These are phyloP conservation scores for Ophiostoma triangulosporum DNA, from an alignment of 2,329 filamentous ascomycete genomes.

Conservation along the genomic window DNA sequence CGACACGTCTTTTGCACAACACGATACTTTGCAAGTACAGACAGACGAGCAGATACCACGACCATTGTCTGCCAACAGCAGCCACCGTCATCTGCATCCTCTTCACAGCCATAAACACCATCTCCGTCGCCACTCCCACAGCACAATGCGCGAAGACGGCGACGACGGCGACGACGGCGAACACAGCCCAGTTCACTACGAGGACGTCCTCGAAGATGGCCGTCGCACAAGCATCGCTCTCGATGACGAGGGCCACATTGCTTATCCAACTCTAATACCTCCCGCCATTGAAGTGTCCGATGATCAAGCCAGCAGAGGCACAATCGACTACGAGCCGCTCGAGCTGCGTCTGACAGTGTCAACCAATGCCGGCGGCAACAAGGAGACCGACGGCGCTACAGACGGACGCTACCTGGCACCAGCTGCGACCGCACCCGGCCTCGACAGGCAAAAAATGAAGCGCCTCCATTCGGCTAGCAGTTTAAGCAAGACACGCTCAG, in stretches of 20 bases:
- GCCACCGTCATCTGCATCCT: not conserved
- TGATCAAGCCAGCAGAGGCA: not conserved
- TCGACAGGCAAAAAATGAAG: not conserved
- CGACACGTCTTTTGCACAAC: too few relatives aligned
- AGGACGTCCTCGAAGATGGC: conserved; percentile 17
- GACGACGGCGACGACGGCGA: not conserved
- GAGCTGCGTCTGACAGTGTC: not conserved
- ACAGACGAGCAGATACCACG: not conserved
- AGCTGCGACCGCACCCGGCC: not conserved
- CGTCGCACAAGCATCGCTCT: conserved; percentile 20
- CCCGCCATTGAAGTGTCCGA: conserved; percentile 15
- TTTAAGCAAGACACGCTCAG: conserved; percentile 14
- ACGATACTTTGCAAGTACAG: not conserved
- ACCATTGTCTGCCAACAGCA: not conserved
- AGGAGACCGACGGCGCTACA: not conserved
- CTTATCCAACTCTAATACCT: conserved; percentile 22
- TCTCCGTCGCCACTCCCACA: not conserved
- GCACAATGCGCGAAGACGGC: conserved; percentile 3
- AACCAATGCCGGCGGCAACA: not conserved
- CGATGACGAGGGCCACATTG: conserved; percentile 19
- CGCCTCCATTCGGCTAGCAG: conserved; percentile 9
- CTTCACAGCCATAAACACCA: not conserved
- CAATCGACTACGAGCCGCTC: not conserved
- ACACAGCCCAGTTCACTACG: conserved; percentile 15
- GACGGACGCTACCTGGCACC: not conserved